Evolutionary conservation across 306 rosid species (phyloP).

Genomic region (Medicago truncatula): DNA sequence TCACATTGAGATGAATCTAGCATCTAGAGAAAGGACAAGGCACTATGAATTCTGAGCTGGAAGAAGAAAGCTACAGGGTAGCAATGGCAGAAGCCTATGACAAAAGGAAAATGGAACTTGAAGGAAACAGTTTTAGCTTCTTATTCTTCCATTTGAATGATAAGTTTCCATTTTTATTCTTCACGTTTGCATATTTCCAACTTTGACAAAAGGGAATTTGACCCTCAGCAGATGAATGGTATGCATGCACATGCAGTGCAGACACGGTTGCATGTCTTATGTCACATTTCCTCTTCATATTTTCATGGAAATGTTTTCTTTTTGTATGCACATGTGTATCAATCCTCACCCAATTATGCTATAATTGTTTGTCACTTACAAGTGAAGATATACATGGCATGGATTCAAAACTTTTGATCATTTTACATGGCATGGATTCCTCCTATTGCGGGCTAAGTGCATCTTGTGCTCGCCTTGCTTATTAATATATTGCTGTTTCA

Average conservation of each 20-base stretch:
- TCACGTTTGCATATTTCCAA: conserved; percentile 35
- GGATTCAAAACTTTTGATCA: conserved; percentile 7
- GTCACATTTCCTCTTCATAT: conserved; percentile 10
- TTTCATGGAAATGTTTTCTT: conserved; percentile 15
- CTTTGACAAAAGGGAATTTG: conserved; percentile 38
- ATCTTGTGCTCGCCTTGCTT: no score
- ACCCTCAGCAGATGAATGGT: conserved; percentile 41
- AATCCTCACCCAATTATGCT: not conserved
- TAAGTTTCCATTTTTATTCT: conserved; percentile 39
- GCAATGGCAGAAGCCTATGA: conserved; percentile 33
- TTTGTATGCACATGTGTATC: conserved; percentile 6
- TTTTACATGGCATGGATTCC: no score
- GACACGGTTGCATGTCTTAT: conserved; percentile 37
- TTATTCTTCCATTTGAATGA: conserved; percentile 41
- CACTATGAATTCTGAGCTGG: conserved; percentile 40
- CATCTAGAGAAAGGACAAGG: conserved; percentile 30
- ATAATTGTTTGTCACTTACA: conserved; percentile 18
- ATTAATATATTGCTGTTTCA: no score
- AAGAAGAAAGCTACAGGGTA: conserved; percentile 38
- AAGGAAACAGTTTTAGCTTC: conserved; percentile 34
- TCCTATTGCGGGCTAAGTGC: no score
- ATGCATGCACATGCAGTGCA: conserved; percentile 33
- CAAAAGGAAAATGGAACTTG: conserved; percentile 41
- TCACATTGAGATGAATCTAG: conserved; percentile 38
- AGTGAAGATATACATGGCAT: conserved; percentile 37